These are phyloP conservation scores for Botrytis fragariae DNA, from an alignment of 2,329 filamentous ascomycete species.

Conservation along the genomic window DNA sequence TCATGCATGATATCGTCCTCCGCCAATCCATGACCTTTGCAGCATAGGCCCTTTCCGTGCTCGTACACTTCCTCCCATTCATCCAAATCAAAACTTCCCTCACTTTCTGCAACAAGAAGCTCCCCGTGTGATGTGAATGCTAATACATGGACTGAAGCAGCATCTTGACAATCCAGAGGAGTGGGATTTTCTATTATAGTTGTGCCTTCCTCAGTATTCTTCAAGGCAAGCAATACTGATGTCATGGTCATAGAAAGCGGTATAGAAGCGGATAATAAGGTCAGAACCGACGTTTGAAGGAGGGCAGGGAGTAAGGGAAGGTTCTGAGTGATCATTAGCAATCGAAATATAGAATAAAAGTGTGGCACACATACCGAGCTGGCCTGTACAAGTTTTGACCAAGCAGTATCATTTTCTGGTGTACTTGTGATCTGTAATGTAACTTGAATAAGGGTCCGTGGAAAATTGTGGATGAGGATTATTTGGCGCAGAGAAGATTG, in stretches of 20 bases:
- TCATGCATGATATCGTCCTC: conserved; percentile 33
- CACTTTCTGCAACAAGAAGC: conserved; percentile 75
- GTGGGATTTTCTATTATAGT: conserved; percentile 59
- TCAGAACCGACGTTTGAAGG: conserved; percentile 74
- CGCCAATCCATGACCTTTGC: conserved; percentile 39
- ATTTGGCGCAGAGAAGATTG: conserved; percentile 71
- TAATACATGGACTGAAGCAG: conserved; percentile 76
- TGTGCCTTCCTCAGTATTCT: conserved; percentile 42
- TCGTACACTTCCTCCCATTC: conserved; percentile 73
- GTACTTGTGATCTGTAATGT: conserved; percentile 72
- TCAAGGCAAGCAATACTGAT: conserved; percentile 62
- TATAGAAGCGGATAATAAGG: conserved; percentile 77
- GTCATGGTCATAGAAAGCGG: conserved; percentile 73
- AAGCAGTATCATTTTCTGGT: conserved; percentile 65
- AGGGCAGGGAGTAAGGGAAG: conserved; percentile 77
- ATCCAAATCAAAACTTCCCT: conserved; percentile 71
- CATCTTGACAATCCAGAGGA: conserved; percentile 57
- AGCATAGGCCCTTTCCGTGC: conserved; percentile 65
- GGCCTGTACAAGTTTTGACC: conserved; percentile 58
- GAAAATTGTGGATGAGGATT: conserved; percentile 72
- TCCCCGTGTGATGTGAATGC: conserved; percentile 74
- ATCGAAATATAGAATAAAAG: conserved; percentile 21
- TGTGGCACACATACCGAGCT: conserved; percentile 49
- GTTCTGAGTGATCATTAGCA: conserved; percentile 51
- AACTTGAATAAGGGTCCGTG: conserved; percentile 74